Conservation (phyloP, 208 protist genomes). For the Acanthamoeba triangularis region DNA sequence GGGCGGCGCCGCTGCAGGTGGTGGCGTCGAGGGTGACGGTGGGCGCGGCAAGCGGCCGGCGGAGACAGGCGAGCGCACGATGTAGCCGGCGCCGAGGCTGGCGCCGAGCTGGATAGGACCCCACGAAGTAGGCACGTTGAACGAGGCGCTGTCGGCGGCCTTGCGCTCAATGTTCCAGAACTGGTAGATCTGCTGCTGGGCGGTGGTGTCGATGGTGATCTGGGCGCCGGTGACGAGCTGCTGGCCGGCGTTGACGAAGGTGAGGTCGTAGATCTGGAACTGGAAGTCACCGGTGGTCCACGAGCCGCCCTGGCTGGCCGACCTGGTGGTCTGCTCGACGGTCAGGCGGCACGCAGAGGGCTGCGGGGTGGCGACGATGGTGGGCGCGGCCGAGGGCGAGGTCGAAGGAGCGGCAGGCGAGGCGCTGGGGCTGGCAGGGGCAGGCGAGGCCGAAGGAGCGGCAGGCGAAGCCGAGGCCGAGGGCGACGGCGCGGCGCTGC, state of each 20-base stretch:
- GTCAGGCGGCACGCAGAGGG: not conserved
- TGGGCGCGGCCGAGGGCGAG: not conserved
- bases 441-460: not conserved
- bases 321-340: not conserved
- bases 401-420: no score
- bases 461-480: no score
- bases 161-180: not conserved
- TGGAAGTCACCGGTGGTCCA: conserved; percentile 25
- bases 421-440: not conserved
- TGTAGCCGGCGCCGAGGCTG: conserved; percentile 28
- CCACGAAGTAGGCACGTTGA: not conserved
- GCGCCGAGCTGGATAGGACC: not conserved
- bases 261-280: conserved; percentile 7
- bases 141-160: not conserved
- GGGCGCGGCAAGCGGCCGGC: no score
- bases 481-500: not conserved
- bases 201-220: not conserved
- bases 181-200: conserved; percentile 19
- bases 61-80: no score
- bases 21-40: no score
- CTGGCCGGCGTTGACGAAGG: not conserved
- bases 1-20: no score
- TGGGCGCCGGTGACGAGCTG: not conserved
- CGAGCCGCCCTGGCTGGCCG: not conserved
- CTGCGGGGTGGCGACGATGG: not conserved